Percentiles rank a stretch among this genome's conserved stretches.
These are phyloP conservation scores for Hylodesmum podocarpum DNA, from an alignment of 306 rosid species.

Conservation along the genomic window DNA sequence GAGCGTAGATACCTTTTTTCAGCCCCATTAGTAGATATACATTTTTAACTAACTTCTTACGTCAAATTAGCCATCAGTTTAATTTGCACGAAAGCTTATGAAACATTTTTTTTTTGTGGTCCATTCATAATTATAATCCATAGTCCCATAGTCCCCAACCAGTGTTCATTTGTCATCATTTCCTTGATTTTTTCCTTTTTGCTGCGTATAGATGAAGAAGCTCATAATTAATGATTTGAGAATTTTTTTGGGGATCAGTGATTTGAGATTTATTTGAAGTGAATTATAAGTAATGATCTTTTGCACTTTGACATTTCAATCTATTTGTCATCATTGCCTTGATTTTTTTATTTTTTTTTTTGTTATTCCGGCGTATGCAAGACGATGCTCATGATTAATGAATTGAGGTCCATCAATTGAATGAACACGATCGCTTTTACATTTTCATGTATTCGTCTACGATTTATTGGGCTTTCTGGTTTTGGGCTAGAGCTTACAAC, in stretches of 20 bases:
- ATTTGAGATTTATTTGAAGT: not conserved
- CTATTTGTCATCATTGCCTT: not conserved
- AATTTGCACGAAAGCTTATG: not conserved
- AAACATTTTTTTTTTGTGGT: not conserved
- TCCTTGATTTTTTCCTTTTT: not conserved
- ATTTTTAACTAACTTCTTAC: not conserved
- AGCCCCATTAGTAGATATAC: not conserved
- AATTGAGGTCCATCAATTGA: not conserved
- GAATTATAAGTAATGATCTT: not conserved
- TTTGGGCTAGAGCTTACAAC: not conserved
- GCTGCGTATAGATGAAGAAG: not conserved
- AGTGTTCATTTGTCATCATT: conserved; percentile 7
- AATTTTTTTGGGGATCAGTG: not conserved
- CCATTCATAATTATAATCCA: not conserved
- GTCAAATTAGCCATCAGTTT: conserved; percentile 25
- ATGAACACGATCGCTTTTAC: not conserved
- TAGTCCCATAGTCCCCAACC: not conserved
- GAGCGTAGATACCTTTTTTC: not conserved
- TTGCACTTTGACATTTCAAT: not conserved
- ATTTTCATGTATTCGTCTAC: not conserved
- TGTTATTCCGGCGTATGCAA: not conserved
- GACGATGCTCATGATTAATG: not conserved
- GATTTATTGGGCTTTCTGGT: not conserved
- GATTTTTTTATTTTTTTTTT: not conserved
- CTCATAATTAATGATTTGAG: not conserved